Evolutionary conservation across 139 green algal species (phyloP).

Genomic region (Coelastrella sp.): DNA sequence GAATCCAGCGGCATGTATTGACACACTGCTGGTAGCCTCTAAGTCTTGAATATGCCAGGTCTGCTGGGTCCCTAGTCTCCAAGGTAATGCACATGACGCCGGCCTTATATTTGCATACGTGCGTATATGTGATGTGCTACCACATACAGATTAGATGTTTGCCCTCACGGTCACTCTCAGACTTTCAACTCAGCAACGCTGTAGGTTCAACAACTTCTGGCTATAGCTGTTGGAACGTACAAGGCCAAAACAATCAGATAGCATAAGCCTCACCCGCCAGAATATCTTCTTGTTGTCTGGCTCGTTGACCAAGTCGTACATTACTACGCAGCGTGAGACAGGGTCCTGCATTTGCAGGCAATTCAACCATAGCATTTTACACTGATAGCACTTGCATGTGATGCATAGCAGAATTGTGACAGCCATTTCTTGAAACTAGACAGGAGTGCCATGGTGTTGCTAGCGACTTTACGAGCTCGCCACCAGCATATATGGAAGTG

Average conservation of each 20-base stretch:
- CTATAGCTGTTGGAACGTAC: neutral
- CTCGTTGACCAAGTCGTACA: constrained; percentile 48
- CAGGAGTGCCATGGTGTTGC: no score
- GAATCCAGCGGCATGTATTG: neutral
- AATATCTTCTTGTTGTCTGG: constrained; percentile 49
- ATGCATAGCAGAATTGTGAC: neutral
- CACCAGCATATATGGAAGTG: no score
- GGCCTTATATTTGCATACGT: no score
- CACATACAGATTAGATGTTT: no score
- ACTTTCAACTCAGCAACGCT: no score
- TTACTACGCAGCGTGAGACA: constrained; percentile 22
- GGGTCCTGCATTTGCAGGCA: constrained; percentile 19
- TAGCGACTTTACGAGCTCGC: no score
- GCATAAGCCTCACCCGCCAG: neutral
- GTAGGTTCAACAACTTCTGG: no score
- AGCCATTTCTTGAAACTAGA: no score
- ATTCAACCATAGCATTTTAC: neutral
- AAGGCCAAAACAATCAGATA: neutral
- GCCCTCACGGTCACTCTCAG: no score
- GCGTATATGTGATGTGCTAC: no score
- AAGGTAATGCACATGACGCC: no score
- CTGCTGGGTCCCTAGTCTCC: neutral
- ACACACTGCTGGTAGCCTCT: neutral
- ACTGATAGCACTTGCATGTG: neutral
- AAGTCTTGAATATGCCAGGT: neutral